Evolutionary conservation across 805 yeast species (phyloP).

Genomic region (Nakazawaea laoshanensis): DNA sequence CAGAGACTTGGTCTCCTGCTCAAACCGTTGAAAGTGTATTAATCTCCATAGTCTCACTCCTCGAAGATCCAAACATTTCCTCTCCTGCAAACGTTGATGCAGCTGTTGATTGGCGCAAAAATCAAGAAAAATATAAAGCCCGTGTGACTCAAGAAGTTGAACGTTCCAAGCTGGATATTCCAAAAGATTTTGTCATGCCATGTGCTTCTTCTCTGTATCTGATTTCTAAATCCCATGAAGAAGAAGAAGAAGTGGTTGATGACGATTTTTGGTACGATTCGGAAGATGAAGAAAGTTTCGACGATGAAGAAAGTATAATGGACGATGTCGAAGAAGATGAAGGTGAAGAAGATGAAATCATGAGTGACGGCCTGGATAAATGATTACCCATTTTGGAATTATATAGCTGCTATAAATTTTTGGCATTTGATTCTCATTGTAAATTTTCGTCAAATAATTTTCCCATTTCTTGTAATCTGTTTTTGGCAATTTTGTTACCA

Average conservation of each 20-base stretch:
- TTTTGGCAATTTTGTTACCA: constrained; percentile 22
- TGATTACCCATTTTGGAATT: background rate
- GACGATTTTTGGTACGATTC: constrained; percentile 25
- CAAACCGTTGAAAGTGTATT: constrained; percentile 89
- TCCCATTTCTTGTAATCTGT: constrained; percentile 14
- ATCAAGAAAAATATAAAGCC: constrained; percentile 66
- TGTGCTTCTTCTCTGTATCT: constrained; percentile 48
- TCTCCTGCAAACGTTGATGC: constrained; percentile 98
- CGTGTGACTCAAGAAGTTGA: constrained; percentile 77
- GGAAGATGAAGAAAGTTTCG: constrained; percentile 17
- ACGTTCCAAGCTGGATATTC: constrained; percentile 77
- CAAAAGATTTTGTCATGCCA: constrained; percentile 80
- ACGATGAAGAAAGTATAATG: constrained; percentile 12
- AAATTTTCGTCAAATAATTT: constrained; percentile 5
- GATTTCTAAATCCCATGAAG: constrained; percentile 15
- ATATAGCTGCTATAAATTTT: background rate
- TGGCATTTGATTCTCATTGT: constrained; percentile 1
- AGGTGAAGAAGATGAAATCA: constrained; percentile 15
- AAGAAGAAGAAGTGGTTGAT: constrained; percentile 18
- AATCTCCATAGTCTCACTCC: constrained; percentile 79
- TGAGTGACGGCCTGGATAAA: constrained; percentile 8
- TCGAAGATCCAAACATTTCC: constrained; percentile 88
- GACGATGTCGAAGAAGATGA: constrained; percentile 21
- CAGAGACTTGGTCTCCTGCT: constrained; percentile 91
- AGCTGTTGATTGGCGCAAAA: constrained; percentile 80